Percentiles rank a stretch among this genome's conserved stretches.
Evolutionary conservation across 164 flowering plant species (phyloP).

Genomic region (Stephania japonica): DNA sequence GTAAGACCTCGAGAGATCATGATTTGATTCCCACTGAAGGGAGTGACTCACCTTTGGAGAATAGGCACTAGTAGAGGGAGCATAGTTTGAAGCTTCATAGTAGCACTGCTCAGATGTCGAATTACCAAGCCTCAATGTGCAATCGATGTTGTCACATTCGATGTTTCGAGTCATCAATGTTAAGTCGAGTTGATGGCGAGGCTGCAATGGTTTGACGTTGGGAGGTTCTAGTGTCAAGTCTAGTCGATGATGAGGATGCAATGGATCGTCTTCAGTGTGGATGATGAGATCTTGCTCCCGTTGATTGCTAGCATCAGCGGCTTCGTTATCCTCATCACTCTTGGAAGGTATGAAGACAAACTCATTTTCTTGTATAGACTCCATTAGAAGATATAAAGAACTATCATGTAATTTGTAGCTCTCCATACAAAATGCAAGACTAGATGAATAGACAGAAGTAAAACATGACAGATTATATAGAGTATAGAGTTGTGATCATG

Average conservation of each 20-base stretch:
- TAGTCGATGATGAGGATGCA: neutral
- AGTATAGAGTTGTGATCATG: too few species aligned
- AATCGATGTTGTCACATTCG: neutral
- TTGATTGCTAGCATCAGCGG: neutral
- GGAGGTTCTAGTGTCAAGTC: neutral
- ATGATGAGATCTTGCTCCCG: neutral
- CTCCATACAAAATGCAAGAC: too few species aligned
- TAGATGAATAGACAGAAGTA: too few species aligned
- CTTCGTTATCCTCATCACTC: neutral
- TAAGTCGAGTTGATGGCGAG: neutral
- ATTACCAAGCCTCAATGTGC: neutral
- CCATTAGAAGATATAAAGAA: neutral
- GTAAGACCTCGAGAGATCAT: too few species aligned
- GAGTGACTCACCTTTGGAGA: neutral
- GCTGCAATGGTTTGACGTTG: neutral
- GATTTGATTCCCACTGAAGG: too few species aligned
- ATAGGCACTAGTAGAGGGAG: neutral
- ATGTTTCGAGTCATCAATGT: neutral
- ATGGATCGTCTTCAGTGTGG: neutral
- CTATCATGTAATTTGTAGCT: too few species aligned
- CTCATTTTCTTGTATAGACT: too few species aligned
- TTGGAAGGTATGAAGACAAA: neutral
- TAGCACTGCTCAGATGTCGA: too few species aligned
- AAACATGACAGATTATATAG: too few species aligned
- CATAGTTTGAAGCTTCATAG: neutral